Base-by-base conservation (phyloP, 2,329 filamentous ascomycete genomes). In the Onygena corvina region DNA sequence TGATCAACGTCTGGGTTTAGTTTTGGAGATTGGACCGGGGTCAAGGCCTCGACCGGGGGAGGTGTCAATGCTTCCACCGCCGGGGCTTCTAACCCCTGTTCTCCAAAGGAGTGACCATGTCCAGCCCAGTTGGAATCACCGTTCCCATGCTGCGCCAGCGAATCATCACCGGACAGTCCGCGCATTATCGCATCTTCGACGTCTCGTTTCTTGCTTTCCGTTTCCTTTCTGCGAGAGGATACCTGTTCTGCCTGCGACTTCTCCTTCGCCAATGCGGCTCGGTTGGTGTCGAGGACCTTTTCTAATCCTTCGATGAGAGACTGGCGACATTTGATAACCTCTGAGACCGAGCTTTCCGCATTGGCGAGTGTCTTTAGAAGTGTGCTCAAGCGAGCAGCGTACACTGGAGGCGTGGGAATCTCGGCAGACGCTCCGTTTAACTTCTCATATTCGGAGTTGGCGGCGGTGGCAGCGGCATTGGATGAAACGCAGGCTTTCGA, bases 181-280 rank as follows among this genome's bases (percentile, higher is more conserved):
- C 84, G 80, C 76, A 98, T 87, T 57, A 98, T 96, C 45, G 80
- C 83, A 56, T 90, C 80, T 65, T 98, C 92, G 5, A 98, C 88
- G 44, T 92, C 84, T 47, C 82, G 80, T 66, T 93, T 94, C 68
- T 86, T 89, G 14, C 74, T 71, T 58, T 95, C 89, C 12, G 88
- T 86, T 50, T 81, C 79, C 2, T 71, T 67, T 57, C 84, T 86
- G 50, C 83, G 80, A n/a, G 71, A 72, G 2, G 73, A 68, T 16
- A 96, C 67, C 12, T 84, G 76, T 4, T 73, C 63, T n/a, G 80
- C 71, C 30, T 83, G 74, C 3, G 73, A 67, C 58, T 87, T 79
- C 51, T 98, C 90, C 12, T 75, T 74, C 1, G 76, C 73, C 3
- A 95, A 70, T 30, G 82, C 81, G 2, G 74, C 69, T 46, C 81